Percentiles rank a stretch among this genome's conserved stretches.
These are phyloP conservation scores for Saccharomyces mikatae DNA, from an alignment of 805 yeast genomes.

Conservation along the genomic window DNA sequence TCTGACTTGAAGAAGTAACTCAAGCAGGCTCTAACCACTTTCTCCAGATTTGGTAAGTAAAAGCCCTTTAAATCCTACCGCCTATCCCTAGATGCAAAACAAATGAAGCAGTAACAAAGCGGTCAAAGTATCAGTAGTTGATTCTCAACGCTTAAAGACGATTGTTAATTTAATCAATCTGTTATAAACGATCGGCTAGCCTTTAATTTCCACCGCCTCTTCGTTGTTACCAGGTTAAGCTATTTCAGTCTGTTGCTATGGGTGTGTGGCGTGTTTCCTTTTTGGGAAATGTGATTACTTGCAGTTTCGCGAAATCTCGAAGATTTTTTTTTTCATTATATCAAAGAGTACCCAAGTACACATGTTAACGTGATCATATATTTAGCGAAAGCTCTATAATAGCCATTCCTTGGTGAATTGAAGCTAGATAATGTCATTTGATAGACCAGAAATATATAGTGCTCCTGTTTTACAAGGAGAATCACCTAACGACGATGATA, in stretches of 20 bases:
- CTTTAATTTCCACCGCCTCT: background rate
- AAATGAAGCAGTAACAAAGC: background rate
- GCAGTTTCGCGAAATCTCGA: background rate
- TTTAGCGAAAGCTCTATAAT: background rate
- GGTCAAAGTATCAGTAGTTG: background rate
- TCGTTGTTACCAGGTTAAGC: background rate
- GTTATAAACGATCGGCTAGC: background rate
- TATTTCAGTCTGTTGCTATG: background rate
- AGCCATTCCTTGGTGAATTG: background rate
- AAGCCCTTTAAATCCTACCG: background rate
- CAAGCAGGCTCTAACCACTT: background rate
- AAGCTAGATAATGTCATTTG: constrained; percentile 51
- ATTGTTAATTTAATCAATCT: background rate
- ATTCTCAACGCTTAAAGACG: background rate
- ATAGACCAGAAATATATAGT: constrained; percentile 59
- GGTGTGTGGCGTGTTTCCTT: background rate
- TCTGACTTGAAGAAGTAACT: background rate
- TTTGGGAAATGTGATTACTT: background rate
- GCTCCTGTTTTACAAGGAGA: constrained; percentile 88
- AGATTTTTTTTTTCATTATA: background rate
- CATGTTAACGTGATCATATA: background rate
- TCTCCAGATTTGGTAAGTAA: background rate
- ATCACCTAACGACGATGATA: constrained; percentile 51
- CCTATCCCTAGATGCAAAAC: background rate
- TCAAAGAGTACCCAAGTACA: background rate